These are phyloP conservation scores for Raffaelea arxii DNA, from an alignment of 2,329 filamentous ascomycete species.

Conservation along the genomic window DNA sequence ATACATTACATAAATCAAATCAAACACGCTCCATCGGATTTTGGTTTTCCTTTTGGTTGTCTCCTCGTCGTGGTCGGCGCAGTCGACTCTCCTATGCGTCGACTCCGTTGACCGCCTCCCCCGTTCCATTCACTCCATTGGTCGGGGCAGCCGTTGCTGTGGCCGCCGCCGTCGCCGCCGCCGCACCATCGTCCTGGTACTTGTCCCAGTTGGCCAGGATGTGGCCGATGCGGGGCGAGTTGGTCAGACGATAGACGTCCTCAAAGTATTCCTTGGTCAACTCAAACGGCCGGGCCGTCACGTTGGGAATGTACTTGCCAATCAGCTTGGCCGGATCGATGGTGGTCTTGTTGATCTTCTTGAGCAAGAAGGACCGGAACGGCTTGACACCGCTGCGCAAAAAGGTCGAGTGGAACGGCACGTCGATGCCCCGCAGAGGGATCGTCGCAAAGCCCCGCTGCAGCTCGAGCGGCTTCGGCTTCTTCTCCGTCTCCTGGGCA, in stretches of 20 bases:
- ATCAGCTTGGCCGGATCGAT: conserved; percentile 96
- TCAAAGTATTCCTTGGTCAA: conserved; percentile 99
- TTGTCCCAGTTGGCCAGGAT: conserved; percentile 82
- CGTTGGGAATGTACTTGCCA: conserved; percentile 98
- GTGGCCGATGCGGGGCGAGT: conserved; percentile 65
- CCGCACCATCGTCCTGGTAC: conserved; percentile 45
- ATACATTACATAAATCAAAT: background rate
- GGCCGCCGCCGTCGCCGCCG: conserved; percentile 17
- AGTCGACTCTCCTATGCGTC: conserved; percentile 7
- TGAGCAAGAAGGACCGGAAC: conserved; percentile 94
- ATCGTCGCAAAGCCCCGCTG: conserved; percentile 96
- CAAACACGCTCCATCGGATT: background rate
- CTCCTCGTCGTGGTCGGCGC: background rate
- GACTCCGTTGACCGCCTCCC: background rate
- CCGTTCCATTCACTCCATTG: conserved; percentile 8
- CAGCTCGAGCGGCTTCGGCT: conserved; percentile 79
- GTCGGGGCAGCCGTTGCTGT: conserved; percentile 25
- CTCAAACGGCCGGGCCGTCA: conserved; percentile 91
- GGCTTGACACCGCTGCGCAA: conserved; percentile 96
- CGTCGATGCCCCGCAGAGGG: conserved; percentile 92
- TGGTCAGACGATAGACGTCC: conserved; percentile 92
- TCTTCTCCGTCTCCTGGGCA: conserved; percentile 76
- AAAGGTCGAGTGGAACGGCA: conserved; percentile 99
- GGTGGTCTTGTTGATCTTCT: conserved; percentile 99
- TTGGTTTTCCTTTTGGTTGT: background rate